A percentile compares a stretch with the other conserved stretches of the same genome.
Evolutionary conservation across 1,139 yeast genomes (phyloP).

Genomic region (Candida sojae): DNA sequence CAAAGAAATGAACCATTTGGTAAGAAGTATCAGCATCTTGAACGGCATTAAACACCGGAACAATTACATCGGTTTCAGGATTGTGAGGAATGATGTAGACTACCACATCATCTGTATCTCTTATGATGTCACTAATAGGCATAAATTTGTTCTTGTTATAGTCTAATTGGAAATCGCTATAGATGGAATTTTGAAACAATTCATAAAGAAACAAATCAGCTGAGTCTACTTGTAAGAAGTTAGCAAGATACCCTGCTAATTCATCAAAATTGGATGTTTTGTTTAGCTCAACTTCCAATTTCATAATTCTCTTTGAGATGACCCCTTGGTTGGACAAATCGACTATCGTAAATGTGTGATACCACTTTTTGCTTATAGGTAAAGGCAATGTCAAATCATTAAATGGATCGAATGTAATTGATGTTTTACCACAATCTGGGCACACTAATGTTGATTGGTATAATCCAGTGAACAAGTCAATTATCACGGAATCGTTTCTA

Average conservation of each 20-base stretch:
- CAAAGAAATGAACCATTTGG: constrained; percentile 49
- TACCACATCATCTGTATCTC: constrained; percentile 61
- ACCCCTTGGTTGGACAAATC: constrained; percentile 54
- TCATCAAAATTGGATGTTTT: constrained; percentile 68
- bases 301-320: constrained; percentile 23
- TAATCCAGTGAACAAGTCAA: constrained; percentile 86
- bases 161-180: constrained; percentile 65
- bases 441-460: constrained; percentile 89
- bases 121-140: constrained; percentile 71
- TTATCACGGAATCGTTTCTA: constrained; percentile 83
- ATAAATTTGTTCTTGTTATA: constrained; percentile 60
- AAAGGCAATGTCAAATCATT: constrained; percentile 88
- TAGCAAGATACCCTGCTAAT: constrained; percentile 60
- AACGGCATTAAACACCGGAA: constrained; percentile 69
- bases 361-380: constrained; percentile 79
- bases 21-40: constrained; percentile 44
- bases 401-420: constrained; percentile 93
- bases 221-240: constrained; percentile 46
- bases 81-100: constrained; percentile 66
- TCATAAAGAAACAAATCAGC: constrained; percentile 64
- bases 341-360: constrained; percentile 61
- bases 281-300: constrained; percentile 69
- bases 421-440: constrained; percentile 78
- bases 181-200: constrained; percentile 68
- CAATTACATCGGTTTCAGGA: constrained; percentile 47